Evolutionary conservation across 768 basidiomycete species (phyloP).

Genomic region (Termitomyces sp.): DNA sequence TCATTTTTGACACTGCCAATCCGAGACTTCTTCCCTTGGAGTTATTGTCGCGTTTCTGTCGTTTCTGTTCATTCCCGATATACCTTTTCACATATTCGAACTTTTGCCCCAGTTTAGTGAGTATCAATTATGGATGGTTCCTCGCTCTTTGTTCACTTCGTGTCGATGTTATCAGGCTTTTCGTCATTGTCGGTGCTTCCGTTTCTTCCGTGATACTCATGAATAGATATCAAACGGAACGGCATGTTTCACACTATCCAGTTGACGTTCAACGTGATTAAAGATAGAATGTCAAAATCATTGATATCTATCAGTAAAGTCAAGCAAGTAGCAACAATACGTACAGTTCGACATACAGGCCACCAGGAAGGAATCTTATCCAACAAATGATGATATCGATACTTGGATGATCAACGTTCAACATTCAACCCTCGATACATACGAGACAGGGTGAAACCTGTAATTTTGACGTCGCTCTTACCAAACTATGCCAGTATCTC

Average conservation of each 20-base stretch:
- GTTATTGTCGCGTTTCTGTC: too few species aligned
- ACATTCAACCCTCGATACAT: too few species aligned
- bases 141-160: not conserved
- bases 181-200: not conserved
- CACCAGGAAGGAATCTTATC: too few species aligned
- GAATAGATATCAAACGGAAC: not conserved
- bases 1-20: not conserved
- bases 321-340: too few species aligned
- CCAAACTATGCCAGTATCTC: not conserved
- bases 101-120: not conserved
- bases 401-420: too few species aligned
- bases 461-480: not conserved
- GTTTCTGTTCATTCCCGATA: not conserved
- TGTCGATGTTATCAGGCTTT: not conserved
- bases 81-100: not conserved
- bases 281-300: not conserved
- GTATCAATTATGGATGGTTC: not conserved
- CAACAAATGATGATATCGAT: too few species aligned
- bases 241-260: not conserved
- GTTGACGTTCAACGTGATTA: not conserved
- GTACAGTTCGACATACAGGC: too few species aligned
- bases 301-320: too few species aligned
- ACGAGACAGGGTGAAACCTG: too few species aligned
- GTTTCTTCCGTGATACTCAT: not conserved
- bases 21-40: too few species aligned